Percentiles rank a stretch among this genome's conserved stretches.
These are phyloP conservation scores for Rhamnella rubrinervis DNA, from an alignment of 331 rosid genomes.

Conservation along the genomic window DNA sequence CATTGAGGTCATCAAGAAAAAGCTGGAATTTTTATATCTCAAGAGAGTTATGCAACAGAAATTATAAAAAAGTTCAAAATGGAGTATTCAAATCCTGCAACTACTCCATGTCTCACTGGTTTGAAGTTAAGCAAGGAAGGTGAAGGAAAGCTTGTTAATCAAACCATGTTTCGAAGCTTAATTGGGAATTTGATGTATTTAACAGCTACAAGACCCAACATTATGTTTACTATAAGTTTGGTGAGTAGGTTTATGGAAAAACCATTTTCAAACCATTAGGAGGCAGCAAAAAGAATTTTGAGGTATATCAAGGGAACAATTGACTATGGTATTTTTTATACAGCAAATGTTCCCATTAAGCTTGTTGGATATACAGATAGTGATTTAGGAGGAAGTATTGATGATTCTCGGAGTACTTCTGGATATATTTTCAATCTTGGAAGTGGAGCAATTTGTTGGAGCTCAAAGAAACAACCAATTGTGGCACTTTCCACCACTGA, in stretches of 20 bases:
- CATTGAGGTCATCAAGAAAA: no score
- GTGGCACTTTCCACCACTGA: neutral
- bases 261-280: no score
- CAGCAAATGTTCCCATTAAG: neutral
- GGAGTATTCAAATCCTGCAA: no score
- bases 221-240: neutral
- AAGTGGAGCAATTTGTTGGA: neutral
- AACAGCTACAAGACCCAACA: neutral
- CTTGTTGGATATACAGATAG: neutral
- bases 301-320: no score
- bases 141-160: neutral
- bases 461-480: neutral
- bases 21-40: no score
- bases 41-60: no score
- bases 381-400: neutral
- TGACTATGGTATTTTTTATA: neutral
- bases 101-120: neutral
- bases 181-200: neutral
- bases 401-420: neutral
- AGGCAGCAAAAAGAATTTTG: no score
- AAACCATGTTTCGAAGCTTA: neutral
- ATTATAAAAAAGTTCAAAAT: no score
- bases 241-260: neutral
- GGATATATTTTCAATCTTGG: neutral
- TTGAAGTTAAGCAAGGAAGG: neutral